These are phyloP conservation scores for Coprinellus micaceus DNA, from an alignment of 768 basidiomycete genomes.

Conservation along the genomic window DNA sequence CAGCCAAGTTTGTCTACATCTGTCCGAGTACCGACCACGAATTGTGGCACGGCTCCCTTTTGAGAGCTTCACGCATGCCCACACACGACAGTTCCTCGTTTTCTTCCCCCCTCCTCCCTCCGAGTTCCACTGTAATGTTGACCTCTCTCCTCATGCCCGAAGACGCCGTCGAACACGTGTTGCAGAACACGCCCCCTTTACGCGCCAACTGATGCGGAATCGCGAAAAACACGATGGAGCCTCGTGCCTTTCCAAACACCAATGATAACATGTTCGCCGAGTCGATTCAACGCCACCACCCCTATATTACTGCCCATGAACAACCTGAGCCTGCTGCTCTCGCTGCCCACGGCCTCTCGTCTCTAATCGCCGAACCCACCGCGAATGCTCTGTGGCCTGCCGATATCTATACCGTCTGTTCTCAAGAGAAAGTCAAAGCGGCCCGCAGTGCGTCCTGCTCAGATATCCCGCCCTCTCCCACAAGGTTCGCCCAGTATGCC, in stretches of 20 bases:
- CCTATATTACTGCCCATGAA: too few species aligned
- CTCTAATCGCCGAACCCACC: neutral
- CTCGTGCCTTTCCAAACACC: constrained; percentile 30
- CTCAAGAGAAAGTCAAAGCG: constrained; percentile 3
- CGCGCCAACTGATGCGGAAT: constrained; percentile 22
- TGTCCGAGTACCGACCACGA: too few species aligned
- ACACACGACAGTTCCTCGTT: too few species aligned
- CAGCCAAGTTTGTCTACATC: too few species aligned
- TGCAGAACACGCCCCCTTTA: constrained; percentile 15
- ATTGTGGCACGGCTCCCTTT: too few species aligned
- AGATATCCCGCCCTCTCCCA: constrained; percentile 7
- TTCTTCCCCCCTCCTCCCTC: too few species aligned
- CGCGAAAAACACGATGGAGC: constrained; percentile 33
- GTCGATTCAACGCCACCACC: neutral
- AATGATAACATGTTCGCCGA: constrained; percentile 16
- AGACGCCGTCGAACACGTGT: neutral
- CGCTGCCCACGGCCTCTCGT: neutral
- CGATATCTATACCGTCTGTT: neutral
- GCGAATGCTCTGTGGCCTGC: constrained; percentile 11
- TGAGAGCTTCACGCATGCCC: too few species aligned
- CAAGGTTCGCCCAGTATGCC: constrained; percentile 1
- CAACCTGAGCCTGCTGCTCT: too few species aligned
- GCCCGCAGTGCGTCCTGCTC: neutral
- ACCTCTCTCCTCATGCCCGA: too few species aligned
- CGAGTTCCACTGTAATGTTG: too few species aligned